Conservation (phyloP, 225 moss, liverwort and hornwort species). For the Rhytidiadelphus loreus region DNA sequence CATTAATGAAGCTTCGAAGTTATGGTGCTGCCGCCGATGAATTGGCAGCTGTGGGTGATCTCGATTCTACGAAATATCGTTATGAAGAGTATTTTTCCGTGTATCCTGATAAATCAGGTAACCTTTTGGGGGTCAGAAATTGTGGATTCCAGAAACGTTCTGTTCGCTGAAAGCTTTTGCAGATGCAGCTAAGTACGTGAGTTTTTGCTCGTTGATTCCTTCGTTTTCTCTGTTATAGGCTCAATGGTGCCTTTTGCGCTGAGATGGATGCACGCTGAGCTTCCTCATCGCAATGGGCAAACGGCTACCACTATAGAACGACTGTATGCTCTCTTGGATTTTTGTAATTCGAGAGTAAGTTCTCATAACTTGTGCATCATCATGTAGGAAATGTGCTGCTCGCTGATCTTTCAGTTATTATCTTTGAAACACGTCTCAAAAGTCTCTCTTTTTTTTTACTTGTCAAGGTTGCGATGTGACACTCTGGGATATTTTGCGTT, state of each 20-base stretch:
- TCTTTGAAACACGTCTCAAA: neutral
- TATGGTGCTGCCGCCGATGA: slow-evolving; percentile 81
- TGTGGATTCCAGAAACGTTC: neutral
- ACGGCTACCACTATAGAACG: slow-evolving; percentile 56
- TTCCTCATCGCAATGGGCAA: slow-evolving; percentile 88
- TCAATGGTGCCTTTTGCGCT: slow-evolving; percentile 97
- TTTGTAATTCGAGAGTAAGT: slow-evolving; percentile 73
- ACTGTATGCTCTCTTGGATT: slow-evolving; percentile 77
- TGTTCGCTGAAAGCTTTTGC: neutral
- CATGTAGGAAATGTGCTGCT: neutral
- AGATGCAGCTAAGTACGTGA: neutral
- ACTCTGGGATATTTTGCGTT: neutral
- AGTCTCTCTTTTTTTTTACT: neutral
- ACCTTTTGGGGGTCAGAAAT: neutral
- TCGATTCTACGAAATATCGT: slow-evolving; percentile 54
- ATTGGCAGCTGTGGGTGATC: slow-evolving; percentile 66
- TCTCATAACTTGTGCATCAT: neutral
- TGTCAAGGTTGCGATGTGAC: neutral
- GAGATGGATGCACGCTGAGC: slow-evolving; percentile 91
- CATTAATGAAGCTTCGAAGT: slow-evolving; percentile 86
- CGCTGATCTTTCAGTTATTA: neutral
- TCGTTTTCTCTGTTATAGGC: slow-evolving; percentile 29
- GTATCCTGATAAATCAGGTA: slow-evolving; percentile 79
- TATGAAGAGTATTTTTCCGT: slow-evolving; percentile 69
- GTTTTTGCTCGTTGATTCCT: neutral